Conservation (phyloP, 2,329 filamentous ascomycete species). For the Byssothecium circinans region DNA sequence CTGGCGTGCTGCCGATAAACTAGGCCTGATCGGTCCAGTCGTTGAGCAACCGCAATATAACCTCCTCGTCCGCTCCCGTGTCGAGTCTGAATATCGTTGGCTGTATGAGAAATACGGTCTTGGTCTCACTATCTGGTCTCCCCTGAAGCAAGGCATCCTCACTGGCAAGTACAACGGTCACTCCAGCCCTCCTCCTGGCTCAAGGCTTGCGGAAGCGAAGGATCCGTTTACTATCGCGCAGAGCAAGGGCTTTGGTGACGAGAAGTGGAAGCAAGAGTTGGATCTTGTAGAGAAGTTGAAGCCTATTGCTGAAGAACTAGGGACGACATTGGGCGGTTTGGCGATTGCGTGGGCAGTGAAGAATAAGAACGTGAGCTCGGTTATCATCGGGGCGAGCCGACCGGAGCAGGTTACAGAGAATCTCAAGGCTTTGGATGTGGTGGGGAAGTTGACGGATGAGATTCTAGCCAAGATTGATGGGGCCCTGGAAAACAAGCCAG, state of each 20-base stretch:
- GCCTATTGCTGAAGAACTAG: conserved; percentile 65
- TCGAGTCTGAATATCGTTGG: conserved; percentile 61
- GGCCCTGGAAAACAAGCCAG: too few species aligned
- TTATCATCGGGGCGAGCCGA: conserved; percentile 32
- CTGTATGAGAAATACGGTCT: conserved; percentile 58
- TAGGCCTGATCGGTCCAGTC: conserved; percentile 59
- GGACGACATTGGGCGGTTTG: conserved; percentile 54
- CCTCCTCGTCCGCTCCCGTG: conserved; percentile 58
- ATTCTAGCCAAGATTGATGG: too few species aligned
- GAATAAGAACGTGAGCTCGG: conserved; percentile 37
- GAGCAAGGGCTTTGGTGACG: too few species aligned
- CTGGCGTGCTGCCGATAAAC: conserved; percentile 60
- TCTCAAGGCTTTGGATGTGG: too few species aligned
- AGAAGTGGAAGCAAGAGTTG: conserved; percentile 32
- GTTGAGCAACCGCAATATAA: conserved; percentile 61
- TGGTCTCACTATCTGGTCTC: conserved; percentile 59
- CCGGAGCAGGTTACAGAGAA: conserved; percentile 35
- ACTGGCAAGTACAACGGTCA: conserved; percentile 62
- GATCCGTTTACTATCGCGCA: conserved; percentile 61
- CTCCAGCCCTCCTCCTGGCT: conserved; percentile 59
- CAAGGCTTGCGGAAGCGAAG: conserved; percentile 59
- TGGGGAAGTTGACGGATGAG: too few species aligned
- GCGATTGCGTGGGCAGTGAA: conserved; percentile 42
- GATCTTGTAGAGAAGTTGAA: conserved; percentile 11
- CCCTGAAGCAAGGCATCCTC: conserved; percentile 59